Base-by-base conservation (phyloP, 2,329 filamentous ascomycete genomes). In the Fusarium sp. region DNA sequence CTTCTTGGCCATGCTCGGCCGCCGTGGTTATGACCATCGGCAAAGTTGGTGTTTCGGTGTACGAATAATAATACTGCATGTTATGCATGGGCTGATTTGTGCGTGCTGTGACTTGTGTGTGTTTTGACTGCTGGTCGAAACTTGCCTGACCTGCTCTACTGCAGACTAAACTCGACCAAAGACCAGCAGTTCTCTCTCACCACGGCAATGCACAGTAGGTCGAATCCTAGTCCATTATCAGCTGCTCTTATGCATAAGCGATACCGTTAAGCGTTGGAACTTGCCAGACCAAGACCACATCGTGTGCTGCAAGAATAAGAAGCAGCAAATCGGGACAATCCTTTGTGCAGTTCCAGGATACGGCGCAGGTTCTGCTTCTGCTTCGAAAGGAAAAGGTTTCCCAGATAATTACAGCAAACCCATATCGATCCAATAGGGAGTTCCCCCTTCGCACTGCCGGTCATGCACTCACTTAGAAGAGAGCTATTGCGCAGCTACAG, bases 21-120 rank as follows among this genome's bases (percentile, higher is more conserved):
- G 52, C 49, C 34, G 34, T 53, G 34, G 32, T 25, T 41, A 44
- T 45, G 40, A 29, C 40, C 14, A 41, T 58, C 58, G 53, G 45
- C 48, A 46, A 48, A 60, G 45, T 44, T 20, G 60, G 45, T 58
- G 52, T 64, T 53, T 51, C 59, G 61, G 46, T 63, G 65, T 37
- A 71, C 32, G 32, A n/a, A 37, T 37, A 37, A n/a, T 37, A 37
- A 22, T 62, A 64, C 32, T 59, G 58, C 59, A 71, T 75, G 59
- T 75, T 71, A 75, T 75, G 70, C 73, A 72, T 75, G 67, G 66
- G 61, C 73, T 75, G 71, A 75, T 73, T 59, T 44, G 49, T 37
- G 34, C 34, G 34, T 37, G 34, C 18, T 37, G 18, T 37, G 34
- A 37, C 34, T 37, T 37, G 18, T 37, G 34, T 37, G 34, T 68